Percentiles rank a stretch among this genome's conserved stretches.
Conservation (phyloP, 2,329 filamentous ascomycete species). For the Botrytis fabae region DNA sequence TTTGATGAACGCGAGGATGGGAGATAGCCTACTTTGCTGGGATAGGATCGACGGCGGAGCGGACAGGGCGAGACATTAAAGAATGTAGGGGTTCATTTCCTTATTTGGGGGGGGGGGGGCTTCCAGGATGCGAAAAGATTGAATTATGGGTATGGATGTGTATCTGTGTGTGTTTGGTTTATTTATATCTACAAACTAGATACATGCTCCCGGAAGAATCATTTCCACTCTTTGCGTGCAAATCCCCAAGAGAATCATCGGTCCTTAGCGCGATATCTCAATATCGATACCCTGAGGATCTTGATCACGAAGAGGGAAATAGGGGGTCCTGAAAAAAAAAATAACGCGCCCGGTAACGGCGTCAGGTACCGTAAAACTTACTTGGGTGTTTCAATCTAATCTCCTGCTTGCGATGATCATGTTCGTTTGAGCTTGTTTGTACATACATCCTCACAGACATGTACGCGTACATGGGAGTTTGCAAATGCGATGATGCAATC, state of each 20-base stretch:
- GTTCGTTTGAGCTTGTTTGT: too few relatives aligned
- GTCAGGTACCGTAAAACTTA: background rate
- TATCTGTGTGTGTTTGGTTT: background rate
- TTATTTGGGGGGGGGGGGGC: background rate
- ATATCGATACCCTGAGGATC: background rate
- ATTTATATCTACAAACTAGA: background rate
- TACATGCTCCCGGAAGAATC: background rate
- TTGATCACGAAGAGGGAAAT: background rate
- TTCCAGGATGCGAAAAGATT: background rate
- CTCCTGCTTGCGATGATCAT: background rate
- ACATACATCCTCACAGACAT: too few relatives aligned
- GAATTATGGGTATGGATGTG: background rate
- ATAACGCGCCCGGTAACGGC: background rate
- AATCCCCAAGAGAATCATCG: background rate
- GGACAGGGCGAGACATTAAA: background rate
- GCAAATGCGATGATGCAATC: too few relatives aligned
- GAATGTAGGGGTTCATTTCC: background rate
- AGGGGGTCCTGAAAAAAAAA: background rate
- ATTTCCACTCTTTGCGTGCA: background rate
- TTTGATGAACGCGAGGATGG: background rate
- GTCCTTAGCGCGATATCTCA: background rate
- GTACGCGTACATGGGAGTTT: too few relatives aligned
- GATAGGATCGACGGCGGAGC: background rate
- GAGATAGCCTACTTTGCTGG: background rate
- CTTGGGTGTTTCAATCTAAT: constrained; percentile 7